Evolutionary conservation across 2,329 filamentous ascomycete species (phyloP).

Genomic region (Pseudogymnoascus sp.): DNA sequence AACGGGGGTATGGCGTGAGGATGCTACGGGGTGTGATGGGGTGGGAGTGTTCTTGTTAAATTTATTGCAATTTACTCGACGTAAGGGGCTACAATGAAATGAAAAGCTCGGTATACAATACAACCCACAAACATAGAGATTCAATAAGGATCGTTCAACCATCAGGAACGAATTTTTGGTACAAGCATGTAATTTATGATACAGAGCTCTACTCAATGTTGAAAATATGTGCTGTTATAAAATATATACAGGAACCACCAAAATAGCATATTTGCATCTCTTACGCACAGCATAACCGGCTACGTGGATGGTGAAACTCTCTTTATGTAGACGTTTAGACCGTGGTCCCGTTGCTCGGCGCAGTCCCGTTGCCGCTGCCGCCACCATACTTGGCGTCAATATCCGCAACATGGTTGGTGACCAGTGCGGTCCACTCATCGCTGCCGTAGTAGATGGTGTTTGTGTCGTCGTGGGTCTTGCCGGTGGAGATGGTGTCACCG

Average conservation of each 20-base stretch:
- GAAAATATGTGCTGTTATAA: not conserved
- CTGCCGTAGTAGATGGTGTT: slow-evolving; percentile 25
- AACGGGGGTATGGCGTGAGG: slow-evolving; percentile 32
- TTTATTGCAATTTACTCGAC: not conserved
- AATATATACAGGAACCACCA: slow-evolving; percentile 3
- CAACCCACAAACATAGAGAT: not conserved
- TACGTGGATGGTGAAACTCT: not conserved
- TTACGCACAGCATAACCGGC: not conserved
- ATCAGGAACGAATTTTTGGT: not conserved
- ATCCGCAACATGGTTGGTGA: not conserved
- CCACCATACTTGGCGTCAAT: not conserved
- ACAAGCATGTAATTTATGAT: not conserved
- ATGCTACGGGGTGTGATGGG: not conserved
- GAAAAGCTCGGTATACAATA: not conserved
- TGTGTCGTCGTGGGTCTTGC: slow-evolving; percentile 24
- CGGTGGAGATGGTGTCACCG: slow-evolving; percentile 22
- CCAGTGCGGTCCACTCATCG: slow-evolving; percentile 19
- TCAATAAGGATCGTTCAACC: not conserved
- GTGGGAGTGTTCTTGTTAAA: not conserved
- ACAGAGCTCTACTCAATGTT: not conserved
- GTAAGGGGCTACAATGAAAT: not conserved
- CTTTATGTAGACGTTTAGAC: not conserved
- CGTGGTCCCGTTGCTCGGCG: not conserved
- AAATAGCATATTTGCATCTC: not conserved
- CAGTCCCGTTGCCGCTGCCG: not conserved